Percentiles rank a stretch among this genome's conserved stretches.
Conservation (phyloP, 306 rosid genomes). For the Glycine latifolia region DNA sequence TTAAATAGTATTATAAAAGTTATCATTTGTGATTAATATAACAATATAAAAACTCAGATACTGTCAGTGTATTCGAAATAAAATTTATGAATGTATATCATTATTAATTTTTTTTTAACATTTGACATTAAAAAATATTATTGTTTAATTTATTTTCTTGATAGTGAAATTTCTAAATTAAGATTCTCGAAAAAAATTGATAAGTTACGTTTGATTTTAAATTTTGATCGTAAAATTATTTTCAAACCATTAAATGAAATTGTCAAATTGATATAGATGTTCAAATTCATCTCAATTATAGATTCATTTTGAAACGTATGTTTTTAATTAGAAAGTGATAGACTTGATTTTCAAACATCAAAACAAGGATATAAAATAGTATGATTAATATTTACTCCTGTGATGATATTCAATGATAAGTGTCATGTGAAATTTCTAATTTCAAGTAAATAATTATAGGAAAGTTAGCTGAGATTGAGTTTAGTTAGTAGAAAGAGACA, state of each 20-base stretch:
- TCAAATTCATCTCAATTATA: not conserved
- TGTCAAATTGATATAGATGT: not conserved
- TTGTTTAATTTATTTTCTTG: not conserved
- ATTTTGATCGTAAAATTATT: not conserved
- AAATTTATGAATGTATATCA: not conserved
- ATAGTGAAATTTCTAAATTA: not conserved
- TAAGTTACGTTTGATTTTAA: not conserved
- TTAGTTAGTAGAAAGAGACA: no score
- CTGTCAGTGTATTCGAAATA: no score
- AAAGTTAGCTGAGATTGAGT: no score
- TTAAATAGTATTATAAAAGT: no score
- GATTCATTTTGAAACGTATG: not conserved
- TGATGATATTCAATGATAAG: no score
- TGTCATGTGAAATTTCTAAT: no score
- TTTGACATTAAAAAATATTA: not conserved
- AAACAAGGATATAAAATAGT: no score
- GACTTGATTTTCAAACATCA: not conserved
- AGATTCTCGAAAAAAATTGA: not conserved
- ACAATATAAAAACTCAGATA: no score
- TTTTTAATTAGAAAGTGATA: not conserved
- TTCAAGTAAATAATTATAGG: no score
- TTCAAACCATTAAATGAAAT: not conserved
- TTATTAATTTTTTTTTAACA: not conserved
- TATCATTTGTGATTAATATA: no score
- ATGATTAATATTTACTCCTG: no score